These are phyloP conservation scores for Rubia tinctorum DNA, from an alignment of 305 asterid genomes.

Conservation along the genomic window DNA sequence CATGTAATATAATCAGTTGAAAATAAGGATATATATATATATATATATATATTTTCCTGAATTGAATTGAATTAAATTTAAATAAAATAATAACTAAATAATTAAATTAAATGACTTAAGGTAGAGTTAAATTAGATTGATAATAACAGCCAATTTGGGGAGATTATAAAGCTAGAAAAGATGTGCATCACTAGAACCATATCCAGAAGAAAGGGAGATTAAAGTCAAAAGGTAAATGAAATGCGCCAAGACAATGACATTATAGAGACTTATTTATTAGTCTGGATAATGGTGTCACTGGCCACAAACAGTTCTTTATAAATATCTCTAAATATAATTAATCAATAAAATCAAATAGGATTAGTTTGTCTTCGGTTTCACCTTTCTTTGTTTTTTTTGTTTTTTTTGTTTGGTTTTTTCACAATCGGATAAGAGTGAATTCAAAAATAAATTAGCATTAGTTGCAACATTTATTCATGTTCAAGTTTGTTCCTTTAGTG, in stretches of 20 bases:
- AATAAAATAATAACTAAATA: no score
- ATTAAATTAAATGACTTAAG: no score
- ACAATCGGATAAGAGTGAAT: background rate
- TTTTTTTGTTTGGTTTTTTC: background rate
- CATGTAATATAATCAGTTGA: no score
- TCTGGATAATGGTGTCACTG: background rate
- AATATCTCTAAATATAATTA: background rate
- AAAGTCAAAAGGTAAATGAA: background rate
- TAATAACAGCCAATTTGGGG: no score
- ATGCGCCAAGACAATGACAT: slow-evolving; percentile 10
- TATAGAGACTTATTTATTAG: background rate
- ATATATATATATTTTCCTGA: no score
- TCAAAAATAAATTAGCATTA: background rate
- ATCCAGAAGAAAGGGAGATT: background rate
- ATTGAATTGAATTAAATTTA: no score
- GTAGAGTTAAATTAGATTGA: no score
- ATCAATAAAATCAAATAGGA: no score
- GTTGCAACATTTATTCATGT: background rate
- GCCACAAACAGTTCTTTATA: background rate
- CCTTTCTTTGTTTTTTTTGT: background rate
- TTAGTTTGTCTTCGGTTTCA: background rate
- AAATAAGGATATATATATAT: no score
- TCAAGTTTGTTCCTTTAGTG: background rate
- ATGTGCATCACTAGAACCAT: background rate
- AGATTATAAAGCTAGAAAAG: background rate